Evolutionary conservation across 202 grass and related monocot species (phyloP).

Genomic region (Saccharum hybrid): DNA sequence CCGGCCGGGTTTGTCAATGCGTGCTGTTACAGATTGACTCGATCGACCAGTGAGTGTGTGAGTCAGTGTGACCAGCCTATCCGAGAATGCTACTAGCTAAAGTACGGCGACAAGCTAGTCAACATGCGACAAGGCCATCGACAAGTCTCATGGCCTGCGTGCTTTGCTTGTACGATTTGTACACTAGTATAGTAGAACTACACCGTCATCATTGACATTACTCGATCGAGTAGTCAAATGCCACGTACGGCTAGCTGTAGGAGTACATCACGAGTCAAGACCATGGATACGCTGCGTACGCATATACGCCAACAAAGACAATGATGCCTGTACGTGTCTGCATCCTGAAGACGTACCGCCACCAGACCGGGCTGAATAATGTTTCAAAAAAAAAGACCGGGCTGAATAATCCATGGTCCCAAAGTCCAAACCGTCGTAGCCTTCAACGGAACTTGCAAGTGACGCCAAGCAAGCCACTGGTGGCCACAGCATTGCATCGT

Average conservation of each 20-base stretch:
- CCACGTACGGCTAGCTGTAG: not conserved
- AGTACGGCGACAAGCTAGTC: not conserved
- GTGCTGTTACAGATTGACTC: slow-evolving; percentile 12
- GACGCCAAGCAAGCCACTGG: not conserved
- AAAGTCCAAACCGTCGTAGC: not conserved
- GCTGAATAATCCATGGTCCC: not conserved
- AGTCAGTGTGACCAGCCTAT: not conserved
- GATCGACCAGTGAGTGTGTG: not conserved
- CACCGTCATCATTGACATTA: not conserved
- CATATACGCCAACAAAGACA: too few species aligned
- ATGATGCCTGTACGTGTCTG: not conserved
- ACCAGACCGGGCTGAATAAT: not conserved
- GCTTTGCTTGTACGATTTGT: too few species aligned
- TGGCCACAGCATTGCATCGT: too few species aligned
- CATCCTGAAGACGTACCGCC: not conserved
- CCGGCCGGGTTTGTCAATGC: slow-evolving; percentile 17
- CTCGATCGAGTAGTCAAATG: not conserved
- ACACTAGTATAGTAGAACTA: too few species aligned
- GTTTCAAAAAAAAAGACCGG: too few species aligned
- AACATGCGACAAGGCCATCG: too few species aligned
- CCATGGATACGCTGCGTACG: not conserved
- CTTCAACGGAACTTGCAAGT: not conserved
- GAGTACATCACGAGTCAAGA: not conserved
- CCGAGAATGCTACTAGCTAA: not conserved
- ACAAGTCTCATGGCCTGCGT: too few species aligned